Base-by-base conservation (phyloP, 2,329 filamentous ascomycete species). In the Didymosphaeria variabile region DNA sequence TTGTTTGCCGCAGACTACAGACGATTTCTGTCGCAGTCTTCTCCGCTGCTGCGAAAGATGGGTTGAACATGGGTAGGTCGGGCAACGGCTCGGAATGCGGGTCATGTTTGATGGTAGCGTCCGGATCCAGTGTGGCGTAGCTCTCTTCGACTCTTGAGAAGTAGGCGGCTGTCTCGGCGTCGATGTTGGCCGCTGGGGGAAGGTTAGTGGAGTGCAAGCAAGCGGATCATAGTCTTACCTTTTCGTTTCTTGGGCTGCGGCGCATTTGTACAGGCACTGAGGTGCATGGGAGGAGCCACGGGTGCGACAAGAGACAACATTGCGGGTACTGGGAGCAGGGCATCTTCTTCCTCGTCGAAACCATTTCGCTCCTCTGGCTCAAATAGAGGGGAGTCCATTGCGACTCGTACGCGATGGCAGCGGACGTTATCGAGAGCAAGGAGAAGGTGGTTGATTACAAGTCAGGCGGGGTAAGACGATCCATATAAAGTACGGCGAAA, bases 81-180 rank as follows among this genome's bases (percentile, higher is more conserved):
- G 49, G 57, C 7, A 58, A 29, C 0, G 57, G 49, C 42, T 58
- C 57, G 7, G 40, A n/a, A 21, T 40, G 23, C 4, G 49, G 49
- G n/a, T 38, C 31, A 29, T 58, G 49, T 12, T 29, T 15, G 1
- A 12, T 1, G 19, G 15, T 53, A 2, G 15, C 5, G n/a, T 58
- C 57, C 5, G 17, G 23, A 38, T 58, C 49, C 8, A 58, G 17
- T 7, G 15, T 26, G 6, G 36, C 3, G 32, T 46, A 58, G 5
- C 42, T 21, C 32, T 53, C 19, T 31, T 19, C 42, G n/a, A 26
- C n/a, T 10, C 26, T 32, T 21, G 44, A 26, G 15, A 58, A 58
- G 15, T 38, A 44, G 9, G 38, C 50, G 5, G 50, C 40, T 8
- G 52, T 54, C 21, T 58, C 49, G n/a, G 40, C 15, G 19, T 58